Evolutionary conservation across 495 filamentous ascomycete species (phyloP).

Genomic region (Pseudotulostoma volvatum): DNA sequence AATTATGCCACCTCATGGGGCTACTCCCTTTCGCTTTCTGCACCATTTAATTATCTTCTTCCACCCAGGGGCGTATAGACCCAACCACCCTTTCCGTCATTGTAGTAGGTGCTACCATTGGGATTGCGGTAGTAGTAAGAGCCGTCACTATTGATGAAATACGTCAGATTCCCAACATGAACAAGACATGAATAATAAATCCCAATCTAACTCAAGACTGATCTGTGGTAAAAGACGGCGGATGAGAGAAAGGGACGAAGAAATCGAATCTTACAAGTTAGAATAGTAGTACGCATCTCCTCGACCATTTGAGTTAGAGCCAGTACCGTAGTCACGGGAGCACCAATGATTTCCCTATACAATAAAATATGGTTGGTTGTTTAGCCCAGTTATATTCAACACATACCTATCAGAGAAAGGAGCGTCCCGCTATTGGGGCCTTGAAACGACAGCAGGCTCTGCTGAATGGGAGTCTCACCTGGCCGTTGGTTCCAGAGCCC

Average conservation of each 20-base stretch:
- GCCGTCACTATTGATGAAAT: constrained; percentile 17
- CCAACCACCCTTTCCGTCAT: constrained; percentile 24
- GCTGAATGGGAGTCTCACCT: constrained; percentile 12
- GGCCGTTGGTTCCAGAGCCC: constrained; percentile 31
- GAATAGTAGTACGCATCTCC: constrained; percentile 41
- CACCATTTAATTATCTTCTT: constrained; percentile 4
- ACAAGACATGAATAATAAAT: no score
- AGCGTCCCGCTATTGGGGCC: neutral
- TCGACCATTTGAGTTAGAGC: constrained; percentile 25
- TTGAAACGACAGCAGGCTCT: neutral
- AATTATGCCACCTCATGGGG: neutral
- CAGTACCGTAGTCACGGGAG: constrained; percentile 30
- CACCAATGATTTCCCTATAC: constrained; percentile 35
- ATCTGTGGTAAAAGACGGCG: neutral
- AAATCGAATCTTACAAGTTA: constrained; percentile 19
- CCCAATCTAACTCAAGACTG: no score
- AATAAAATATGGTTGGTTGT: neutral
- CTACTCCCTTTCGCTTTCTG: neutral
- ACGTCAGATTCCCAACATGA: no score
- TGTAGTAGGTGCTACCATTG: constrained; percentile 35
- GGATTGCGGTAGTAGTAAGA: constrained; percentile 39
- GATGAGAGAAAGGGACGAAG: neutral
- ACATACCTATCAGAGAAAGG: neutral
- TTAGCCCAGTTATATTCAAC: neutral
- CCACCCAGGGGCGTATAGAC: constrained; percentile 20